Base-by-base conservation (phyloP, 1,139 yeast genomes). In the Sugiyamaella sp. region DNA sequence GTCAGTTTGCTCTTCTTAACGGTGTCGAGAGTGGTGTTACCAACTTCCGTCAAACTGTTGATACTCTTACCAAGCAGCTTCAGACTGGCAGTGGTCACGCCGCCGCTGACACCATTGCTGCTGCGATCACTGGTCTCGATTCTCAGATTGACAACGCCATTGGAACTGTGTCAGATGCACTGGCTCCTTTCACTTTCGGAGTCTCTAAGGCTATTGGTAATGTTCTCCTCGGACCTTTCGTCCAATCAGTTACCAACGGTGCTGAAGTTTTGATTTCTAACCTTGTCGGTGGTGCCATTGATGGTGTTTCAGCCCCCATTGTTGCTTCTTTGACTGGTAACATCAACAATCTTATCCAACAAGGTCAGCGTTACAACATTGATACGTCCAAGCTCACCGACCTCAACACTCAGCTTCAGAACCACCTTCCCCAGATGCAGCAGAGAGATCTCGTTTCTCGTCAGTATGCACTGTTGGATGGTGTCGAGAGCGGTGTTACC, bases 181-280 rank as follows among this genome's bases (percentile, higher is more conserved):
- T 66, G 22, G 57, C 62, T 27, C 62, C 64, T 19, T 39, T 60
- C 42, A 62, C 68, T n/a, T 54, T 57, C 19, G 68, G 66, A 37
- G 35, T 58, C 19, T 60, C 65, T 22, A 49, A 56, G 55, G 63
- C 62, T 9, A 53, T 65, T 38, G 68, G 60, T 16, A 47, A 58
- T 49, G 29, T 58, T 43, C 53, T 66, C 14, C 57, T 65, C 6
- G 70, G 70, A 9, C 70, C 70, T 35, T 58, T 66, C 40, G 63
- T 63, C 37, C 70, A 67, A 58, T 61, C 69, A n/a, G 60, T 67
- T 25, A 67, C 69, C 29, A 25, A 25, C 29, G 29, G 29, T 25
- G 29, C 29, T 25, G 29, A 25, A 10, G 29, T 25, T 25, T 5
- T 25, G 5, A 5, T 25, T 25, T 25, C 29, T 10, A 25, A 25